A percentile compares a stretch with the other conserved stretches of the same genome.
Conservation (phyloP, 768 basidiomycete species). For the Termitomyces sp. region DNA sequence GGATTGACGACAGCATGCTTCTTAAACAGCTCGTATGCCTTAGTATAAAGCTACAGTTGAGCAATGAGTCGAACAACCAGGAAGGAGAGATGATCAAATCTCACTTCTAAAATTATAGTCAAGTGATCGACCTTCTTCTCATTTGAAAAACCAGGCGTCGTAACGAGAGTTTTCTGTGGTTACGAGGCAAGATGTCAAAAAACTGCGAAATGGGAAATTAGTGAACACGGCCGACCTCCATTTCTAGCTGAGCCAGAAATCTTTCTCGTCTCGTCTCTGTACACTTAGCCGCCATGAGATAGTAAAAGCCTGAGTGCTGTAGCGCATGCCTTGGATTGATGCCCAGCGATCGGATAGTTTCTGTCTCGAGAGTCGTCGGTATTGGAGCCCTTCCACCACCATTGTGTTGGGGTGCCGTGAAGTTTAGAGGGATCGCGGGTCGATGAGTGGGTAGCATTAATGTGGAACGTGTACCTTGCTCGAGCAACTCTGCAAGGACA, state of each 20-base stretch:
- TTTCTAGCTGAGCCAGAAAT: constrained; percentile 54
- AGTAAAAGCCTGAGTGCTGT: constrained; percentile 92
- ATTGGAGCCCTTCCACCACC: constrained; percentile 4
- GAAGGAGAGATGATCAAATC: constrained; percentile 4
- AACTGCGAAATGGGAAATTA: background rate
- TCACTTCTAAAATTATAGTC: constrained; percentile 76
- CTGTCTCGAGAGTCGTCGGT: constrained; percentile 37
- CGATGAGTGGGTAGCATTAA: constrained; percentile 57
- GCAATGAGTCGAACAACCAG: background rate
- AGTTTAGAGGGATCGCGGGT: constrained; percentile 29
- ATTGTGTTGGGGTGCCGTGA: constrained; percentile 7
- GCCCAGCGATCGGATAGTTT: constrained; percentile 57
- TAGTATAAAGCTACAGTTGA: constrained; percentile 72
- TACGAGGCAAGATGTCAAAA: constrained; percentile 11
- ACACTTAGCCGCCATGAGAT: constrained; percentile 82
- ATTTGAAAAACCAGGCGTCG: constrained; percentile 73
- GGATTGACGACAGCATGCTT: constrained; percentile 46
- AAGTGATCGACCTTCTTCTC: constrained; percentile 93
- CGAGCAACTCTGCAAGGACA: constrained; percentile 85
- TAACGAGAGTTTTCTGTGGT: constrained; percentile 26
- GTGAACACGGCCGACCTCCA: constrained; percentile 39
- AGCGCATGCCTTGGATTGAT: constrained; percentile 78
- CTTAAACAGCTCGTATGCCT: constrained; percentile 92
- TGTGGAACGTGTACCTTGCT: constrained; percentile 66
- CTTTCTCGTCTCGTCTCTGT: constrained; percentile 70